Conservation (phyloP, 805 yeast genomes). For the Saccharomycopsis babjevae region DNA sequence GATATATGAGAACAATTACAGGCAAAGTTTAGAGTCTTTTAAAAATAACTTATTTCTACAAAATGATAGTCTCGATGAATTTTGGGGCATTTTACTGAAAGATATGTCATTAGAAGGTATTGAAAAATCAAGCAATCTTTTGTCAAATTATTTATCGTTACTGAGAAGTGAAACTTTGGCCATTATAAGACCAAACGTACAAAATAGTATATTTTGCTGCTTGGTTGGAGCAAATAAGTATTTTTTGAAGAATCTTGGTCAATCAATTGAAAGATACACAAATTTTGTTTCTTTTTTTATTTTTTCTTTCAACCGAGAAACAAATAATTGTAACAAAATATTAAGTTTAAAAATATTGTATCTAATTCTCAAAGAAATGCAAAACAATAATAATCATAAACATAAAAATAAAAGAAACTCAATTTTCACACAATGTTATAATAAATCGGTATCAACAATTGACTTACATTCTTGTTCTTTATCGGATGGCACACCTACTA, state of each 20-base stretch:
- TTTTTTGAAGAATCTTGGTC: not conserved
- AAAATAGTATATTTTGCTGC: constrained; percentile 9
- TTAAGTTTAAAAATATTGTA: constrained; percentile 45
- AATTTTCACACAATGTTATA: constrained; percentile 1
- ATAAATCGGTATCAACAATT: not conserved
- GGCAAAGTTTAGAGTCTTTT: constrained; percentile 18
- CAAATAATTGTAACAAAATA: constrained; percentile 42
- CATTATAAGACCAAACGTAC: constrained; percentile 8
- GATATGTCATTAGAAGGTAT: not conserved
- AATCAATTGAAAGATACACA: constrained; percentile 20
- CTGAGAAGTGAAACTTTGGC: constrained; percentile 6
- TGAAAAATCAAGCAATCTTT: not conserved
- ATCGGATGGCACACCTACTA: not conserved
- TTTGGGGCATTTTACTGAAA: constrained; percentile 3
- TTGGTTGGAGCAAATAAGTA: constrained; percentile 9
- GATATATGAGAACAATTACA: constrained; percentile 29
- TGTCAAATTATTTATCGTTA: constrained; percentile 1
- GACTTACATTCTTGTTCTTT: not conserved
- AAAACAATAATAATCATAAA: not conserved
- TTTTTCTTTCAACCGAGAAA: constrained; percentile 45
- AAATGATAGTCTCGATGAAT: constrained; percentile 4
- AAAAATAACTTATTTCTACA: constrained; percentile 3
- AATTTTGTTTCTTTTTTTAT: constrained; percentile 40
- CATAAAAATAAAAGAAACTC: constrained; percentile 4
- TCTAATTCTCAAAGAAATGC: constrained; percentile 25